These are phyloP conservation scores for Candida stauntonica DNA, from an alignment of 805 yeast genomes.

Conservation along the genomic window DNA sequence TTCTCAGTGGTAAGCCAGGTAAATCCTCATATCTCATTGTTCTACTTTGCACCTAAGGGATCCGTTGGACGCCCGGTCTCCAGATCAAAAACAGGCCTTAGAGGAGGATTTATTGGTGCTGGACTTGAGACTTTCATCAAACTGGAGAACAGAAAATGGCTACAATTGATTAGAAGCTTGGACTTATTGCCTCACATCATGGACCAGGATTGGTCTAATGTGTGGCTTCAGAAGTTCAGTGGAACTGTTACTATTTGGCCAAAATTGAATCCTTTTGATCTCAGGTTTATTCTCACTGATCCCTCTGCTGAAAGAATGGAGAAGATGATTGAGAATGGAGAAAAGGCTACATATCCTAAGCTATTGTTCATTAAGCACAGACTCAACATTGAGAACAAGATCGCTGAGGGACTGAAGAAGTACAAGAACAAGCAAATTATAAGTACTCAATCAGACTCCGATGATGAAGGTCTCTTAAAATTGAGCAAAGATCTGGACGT, in stretches of 20 bases:
- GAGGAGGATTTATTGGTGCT: conserved; percentile 76
- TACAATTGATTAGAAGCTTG: conserved; percentile 57
- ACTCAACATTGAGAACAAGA: conserved; percentile 58
- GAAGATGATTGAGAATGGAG: conserved; percentile 57
- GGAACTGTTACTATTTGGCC: conserved; percentile 82
- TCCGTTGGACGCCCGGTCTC: conserved; percentile 78
- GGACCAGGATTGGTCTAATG: conserved; percentile 78
- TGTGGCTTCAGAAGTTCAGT: conserved; percentile 68
- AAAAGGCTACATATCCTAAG: conserved; percentile 61
- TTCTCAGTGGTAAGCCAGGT: conserved; percentile 78
- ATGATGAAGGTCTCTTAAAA: conserved; percentile 10
- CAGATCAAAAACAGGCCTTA: conserved; percentile 50
- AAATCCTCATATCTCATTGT: conserved; percentile 74
- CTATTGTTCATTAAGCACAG: conserved; percentile 61
- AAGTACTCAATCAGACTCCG: conserved; percentile 3
- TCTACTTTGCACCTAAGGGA: conserved; percentile 75
- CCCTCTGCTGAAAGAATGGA: conserved; percentile 57
- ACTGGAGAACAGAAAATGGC: conserved; percentile 74
- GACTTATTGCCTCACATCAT: conserved; percentile 64
- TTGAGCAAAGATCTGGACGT: conserved; percentile 2
- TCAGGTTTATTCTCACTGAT: conserved; percentile 60
- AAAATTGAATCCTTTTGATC: conserved; percentile 52
- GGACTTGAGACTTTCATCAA: conserved; percentile 68
- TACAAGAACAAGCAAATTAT: conserved; percentile 10
- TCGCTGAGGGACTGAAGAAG: conserved; percentile 45